Evolutionary conservation across 2,329 filamentous ascomycete genomes (phyloP), one percentile per base, ranked within the genome.

Genomic region (Aspergillus ochraceoroseus): DNA sequence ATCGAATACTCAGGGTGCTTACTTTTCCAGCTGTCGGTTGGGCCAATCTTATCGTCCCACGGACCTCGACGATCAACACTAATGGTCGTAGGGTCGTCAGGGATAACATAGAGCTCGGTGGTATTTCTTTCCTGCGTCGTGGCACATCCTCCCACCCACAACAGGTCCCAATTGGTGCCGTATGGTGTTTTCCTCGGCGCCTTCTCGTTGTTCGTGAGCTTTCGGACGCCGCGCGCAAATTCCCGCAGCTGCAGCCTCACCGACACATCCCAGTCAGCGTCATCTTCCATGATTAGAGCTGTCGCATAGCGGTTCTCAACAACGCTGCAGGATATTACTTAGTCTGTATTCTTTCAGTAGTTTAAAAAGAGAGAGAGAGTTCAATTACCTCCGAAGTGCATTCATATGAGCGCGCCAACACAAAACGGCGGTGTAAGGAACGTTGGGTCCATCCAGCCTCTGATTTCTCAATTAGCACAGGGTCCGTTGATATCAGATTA

Each of bases 181-280:
- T 74, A 77, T 0, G 73, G 70, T 1, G 69, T 70, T 7, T 35
- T 27, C 26, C 55, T 46, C 17, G 49, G 47, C 9, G 45, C 40
- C 15, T 52, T 53, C 7, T 52, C 54, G 15, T 56, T 55, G 34
- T 56, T 52, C 30, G 56, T 55, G 11, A 66, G 50, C 8, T 51
- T 51, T 11, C 61, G 54, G 1, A 62, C 48, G 0, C 54, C 58
- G 28, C 53, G 45, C 2, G 62, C 62, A 17, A 65, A 64, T 23
- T 59, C 59, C 7, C 60, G 61, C 11, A 78, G 64, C 49, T 79
- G 75, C 0, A 57, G 36, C 20, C 72, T 71, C 15, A 79, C 54
- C 0, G 66, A 61, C 8, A 77, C 56, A 41, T 79, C 76, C 76
- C 76, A 79, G 57, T 79, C 75, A 13, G 70, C 66, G 41, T 79